phyloP scores from a whole-genome alignment of 192 early-diverging fungal genomes.

The Podochytrium sp. region DNA sequence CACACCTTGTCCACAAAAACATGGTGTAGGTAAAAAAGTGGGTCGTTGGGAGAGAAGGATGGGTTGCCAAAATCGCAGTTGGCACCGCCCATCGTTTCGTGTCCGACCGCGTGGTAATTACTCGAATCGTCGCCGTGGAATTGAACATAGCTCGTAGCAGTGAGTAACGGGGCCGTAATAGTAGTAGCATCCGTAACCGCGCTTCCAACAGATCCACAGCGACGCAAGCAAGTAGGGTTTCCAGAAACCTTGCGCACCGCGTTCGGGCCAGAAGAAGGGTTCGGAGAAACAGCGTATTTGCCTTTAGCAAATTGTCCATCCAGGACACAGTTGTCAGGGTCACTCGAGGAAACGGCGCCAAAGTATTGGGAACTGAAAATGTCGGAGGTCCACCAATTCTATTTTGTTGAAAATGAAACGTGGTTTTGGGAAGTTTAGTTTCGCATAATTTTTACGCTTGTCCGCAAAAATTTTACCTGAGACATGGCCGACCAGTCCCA shows the following conservation, averaged over 20 bases:
- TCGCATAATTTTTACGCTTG: not conserved
- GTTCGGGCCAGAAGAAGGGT: not conserved
- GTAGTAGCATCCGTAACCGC: conserved; percentile 21
- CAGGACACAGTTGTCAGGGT: conserved; percentile 10
- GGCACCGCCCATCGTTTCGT: not conserved
- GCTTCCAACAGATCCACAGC: conserved; percentile 1
- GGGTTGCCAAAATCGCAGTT: not conserved
- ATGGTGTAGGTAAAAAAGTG: conserved; percentile 8
- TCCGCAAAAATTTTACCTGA: conserved; percentile 3
- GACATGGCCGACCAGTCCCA: conserved; percentile 23
- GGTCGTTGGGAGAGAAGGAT: not conserved
- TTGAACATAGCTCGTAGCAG: not conserved
- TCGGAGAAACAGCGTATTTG: not conserved
- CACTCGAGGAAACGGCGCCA: not conserved
- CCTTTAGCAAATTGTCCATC: conserved; percentile 16
- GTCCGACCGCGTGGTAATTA: not conserved
- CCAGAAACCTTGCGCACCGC: not conserved
- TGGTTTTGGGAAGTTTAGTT: no score
- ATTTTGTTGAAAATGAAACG: not conserved
- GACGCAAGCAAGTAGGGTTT: conserved; percentile 5
- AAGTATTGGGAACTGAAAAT: conserved; percentile 5
- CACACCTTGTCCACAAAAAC: conserved; percentile 12
- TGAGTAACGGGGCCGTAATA: not conserved
- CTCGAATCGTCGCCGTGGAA: conserved; percentile 18
- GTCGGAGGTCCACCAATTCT: not conserved